A percentile compares a stretch with the other conserved stretches of the same genome.
phyloP scores from a whole-genome alignment of 2,329 filamentous ascomycete genomes.

The Xylogone sp. region DNA sequence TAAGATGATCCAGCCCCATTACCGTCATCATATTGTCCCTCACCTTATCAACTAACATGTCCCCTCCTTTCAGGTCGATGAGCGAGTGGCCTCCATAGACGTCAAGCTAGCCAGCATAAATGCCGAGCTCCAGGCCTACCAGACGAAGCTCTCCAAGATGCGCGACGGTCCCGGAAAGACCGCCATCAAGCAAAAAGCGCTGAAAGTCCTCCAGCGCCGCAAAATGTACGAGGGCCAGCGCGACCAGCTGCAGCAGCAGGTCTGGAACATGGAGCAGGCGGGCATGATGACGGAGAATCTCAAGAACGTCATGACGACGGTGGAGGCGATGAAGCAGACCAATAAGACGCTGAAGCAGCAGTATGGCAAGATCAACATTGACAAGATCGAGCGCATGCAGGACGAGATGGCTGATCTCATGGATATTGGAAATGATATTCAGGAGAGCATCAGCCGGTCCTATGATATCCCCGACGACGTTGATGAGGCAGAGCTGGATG shows the following conservation, averaged over 20 bases:
- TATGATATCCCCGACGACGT: constrained; percentile 98
- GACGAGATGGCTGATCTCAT: constrained; percentile 98
- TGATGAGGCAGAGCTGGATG: constrained; percentile 93
- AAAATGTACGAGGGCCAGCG: constrained; percentile 94
- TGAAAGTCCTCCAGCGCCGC: constrained; percentile 88
- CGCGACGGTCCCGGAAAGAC: constrained; percentile 92
- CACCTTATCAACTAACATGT: constrained; percentile 14
- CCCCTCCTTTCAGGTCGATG: constrained; percentile 57
- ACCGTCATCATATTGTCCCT: constrained; percentile 1
- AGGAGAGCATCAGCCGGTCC: constrained; percentile 84
- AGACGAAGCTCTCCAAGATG: constrained; percentile 85
- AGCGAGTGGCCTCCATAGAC: constrained; percentile 80
- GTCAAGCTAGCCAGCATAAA: constrained; percentile 93
- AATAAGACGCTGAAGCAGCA: constrained; percentile 90
- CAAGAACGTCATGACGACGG: constrained; percentile 97
- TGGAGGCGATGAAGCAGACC: constrained; percentile 95
- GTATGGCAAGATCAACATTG: constrained; percentile 95
- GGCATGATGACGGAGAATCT: constrained; percentile 98
- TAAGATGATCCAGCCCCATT: constrained; percentile 34
- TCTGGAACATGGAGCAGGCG: constrained; percentile 99
- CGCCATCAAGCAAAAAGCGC: constrained; percentile 88
- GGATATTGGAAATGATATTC: constrained; percentile 97
- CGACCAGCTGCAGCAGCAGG: constrained; percentile 88
- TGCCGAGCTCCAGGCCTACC: constrained; percentile 83
- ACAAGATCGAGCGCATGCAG: constrained; percentile 96